These are phyloP conservation scores for Lentinus brumalis DNA, from an alignment of 768 basidiomycete species.

Conservation along the genomic window DNA sequence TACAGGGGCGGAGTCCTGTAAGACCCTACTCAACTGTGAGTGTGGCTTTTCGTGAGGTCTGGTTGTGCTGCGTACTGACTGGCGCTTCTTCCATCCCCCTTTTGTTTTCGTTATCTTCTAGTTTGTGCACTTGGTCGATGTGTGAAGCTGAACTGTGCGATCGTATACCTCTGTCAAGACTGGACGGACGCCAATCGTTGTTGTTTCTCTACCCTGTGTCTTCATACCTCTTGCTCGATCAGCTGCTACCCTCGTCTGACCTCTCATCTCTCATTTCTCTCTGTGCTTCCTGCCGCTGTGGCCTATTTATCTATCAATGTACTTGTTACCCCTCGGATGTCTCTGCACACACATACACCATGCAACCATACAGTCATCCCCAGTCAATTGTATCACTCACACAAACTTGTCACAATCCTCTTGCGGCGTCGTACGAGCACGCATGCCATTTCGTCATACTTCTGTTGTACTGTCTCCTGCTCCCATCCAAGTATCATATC, in stretches of 20 bases:
- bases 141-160: slow-evolving; percentile 18
- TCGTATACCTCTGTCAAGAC: slow-evolving; percentile 13
- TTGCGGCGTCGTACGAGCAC: background rate
- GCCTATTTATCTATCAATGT: slow-evolving; percentile 11
- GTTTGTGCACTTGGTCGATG: slow-evolving; percentile 20
- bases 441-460: background rate
- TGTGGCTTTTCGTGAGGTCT: slow-evolving; percentile 3
- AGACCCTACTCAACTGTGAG: slow-evolving; percentile 59
- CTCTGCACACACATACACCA: background rate
- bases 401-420: background rate
- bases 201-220: background rate
- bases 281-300: background rate
- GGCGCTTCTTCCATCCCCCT: background rate
- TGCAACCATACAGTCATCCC: background rate
- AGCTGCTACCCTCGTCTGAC: no score
- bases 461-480: background rate
- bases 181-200: slow-evolving; percentile 15
- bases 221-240: background rate
- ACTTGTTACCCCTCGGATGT: background rate
- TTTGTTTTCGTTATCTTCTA: background rate
- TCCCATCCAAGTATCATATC: background rate
- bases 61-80: background rate
- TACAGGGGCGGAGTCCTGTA: slow-evolving; percentile 51
- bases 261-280: background rate
- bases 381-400: background rate